A percentile compares a stretch with the other conserved stretches of the same genome.
phyloP scores from a whole-genome alignment of 768 basidiomycete species.

The Hericium coralloides region DNA sequence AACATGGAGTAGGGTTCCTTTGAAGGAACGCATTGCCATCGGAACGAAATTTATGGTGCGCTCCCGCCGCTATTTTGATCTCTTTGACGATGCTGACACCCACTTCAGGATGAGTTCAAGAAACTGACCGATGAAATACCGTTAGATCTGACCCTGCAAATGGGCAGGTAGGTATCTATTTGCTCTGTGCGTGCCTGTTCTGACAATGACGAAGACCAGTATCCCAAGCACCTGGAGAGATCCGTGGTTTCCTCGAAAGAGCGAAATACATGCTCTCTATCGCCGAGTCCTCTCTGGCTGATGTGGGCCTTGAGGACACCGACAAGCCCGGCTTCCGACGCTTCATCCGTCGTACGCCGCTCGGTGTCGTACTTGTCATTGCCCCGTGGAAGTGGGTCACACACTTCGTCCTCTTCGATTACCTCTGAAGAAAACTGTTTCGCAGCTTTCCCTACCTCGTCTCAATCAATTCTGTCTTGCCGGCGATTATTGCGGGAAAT shows the following conservation, averaged over 20 bases:
- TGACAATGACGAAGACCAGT: conserved; percentile 48
- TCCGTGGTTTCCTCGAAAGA: conserved; percentile 73
- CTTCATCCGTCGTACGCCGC: conserved; percentile 73
- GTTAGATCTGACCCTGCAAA: conserved; percentile 75
- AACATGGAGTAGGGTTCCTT: conserved; percentile 51
- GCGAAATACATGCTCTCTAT: conserved; percentile 81
- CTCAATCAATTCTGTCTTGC: conserved; percentile 86
- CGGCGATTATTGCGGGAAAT: conserved; percentile 87
- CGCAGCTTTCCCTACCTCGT: conserved; percentile 82
- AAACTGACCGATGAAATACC: conserved; percentile 52
- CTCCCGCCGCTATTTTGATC: conserved; percentile 17
- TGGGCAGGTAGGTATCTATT: conserved; percentile 65
- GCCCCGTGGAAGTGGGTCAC: conserved; percentile 83
- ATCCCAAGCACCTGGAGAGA: conserved; percentile 68
- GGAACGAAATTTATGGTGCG: conserved; percentile 65
- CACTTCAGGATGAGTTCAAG: conserved; percentile 38
- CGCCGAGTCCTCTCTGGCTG: conserved; percentile 63
- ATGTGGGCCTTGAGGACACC: conserved; percentile 64
- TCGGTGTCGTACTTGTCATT: conserved; percentile 84
- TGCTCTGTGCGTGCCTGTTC: not conserved
- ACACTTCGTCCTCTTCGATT: not conserved
- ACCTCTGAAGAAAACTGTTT: not conserved
- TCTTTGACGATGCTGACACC: not conserved
- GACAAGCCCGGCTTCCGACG: conserved; percentile 80
- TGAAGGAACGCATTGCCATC: conserved; percentile 59